Evolutionary conservation across 306 rosid genomes (phyloP), one percentile per base, ranked within the genome.

Genomic region (Quercus berberidifolia): DNA sequence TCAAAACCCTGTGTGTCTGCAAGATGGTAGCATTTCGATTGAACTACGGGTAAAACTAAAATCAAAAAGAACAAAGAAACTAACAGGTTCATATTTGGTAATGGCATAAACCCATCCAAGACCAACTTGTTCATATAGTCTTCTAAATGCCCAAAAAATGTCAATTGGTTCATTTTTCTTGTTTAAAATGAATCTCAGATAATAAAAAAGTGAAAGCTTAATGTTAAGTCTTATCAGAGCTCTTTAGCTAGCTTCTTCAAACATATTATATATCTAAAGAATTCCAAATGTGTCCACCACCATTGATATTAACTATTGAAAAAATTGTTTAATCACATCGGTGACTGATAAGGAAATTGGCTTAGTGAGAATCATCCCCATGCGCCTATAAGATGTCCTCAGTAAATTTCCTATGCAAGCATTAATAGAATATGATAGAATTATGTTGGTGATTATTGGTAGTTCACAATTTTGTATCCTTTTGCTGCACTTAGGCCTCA

Each of bases 21-120:
- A 54, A 31, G 54, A 55, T 35, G 74, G 73, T 35, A 58, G 17
- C 43, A 35, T 33, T 65, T 33, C 5, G 49, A 68, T 64, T 51
- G 56, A 52, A 81, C 64, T 25, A 81, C 33, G 74, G 74, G 52
- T 71, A 72, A 73, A 38, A 57, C 67, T 71, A 72, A 73, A 28
- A 57, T 70, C 18, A 19, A 14, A 13, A 79, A 60, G 55, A 21
- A 69, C 19, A 38, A 74, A 31, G 68, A 55, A 78, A 80, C 94
- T 83, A 79, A 91, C 96, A 21, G 98, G 97, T 82, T 90, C 89
- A 63, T 89, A 92, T 90, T 92, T 95, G 65, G 98, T 92, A 41
- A 95, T 79, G 59, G 98, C 96, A 84, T 92, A 95, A 73, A 95
- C 89, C 99, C 99, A 95, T 79, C 99, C 99, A 51, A 95, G 99